phyloP scores from a whole-genome alignment of 1,139 yeast genomes.

The Scheffersomyces segobiensis region DNA sequence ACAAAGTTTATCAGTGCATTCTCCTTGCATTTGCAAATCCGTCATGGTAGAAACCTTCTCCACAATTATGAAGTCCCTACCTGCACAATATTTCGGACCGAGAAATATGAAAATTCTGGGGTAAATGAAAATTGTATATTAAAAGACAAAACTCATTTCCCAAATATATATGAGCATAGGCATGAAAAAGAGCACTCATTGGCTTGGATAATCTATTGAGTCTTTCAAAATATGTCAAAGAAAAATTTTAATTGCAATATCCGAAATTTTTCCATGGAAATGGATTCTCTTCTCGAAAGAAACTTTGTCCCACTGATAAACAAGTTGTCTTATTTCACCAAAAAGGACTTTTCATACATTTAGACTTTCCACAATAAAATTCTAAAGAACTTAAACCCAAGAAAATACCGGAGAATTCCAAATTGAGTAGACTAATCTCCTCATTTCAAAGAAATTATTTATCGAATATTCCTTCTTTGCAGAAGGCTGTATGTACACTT shows the following conservation, averaged over 20 bases:
- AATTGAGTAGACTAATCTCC: no score
- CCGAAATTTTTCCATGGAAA: not conserved
- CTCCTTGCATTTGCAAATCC: not conserved
- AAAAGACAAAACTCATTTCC: not conserved
- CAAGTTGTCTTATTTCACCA: not conserved
- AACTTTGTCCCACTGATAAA: not conserved
- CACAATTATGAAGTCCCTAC: not conserved
- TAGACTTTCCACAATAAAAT: not conserved
- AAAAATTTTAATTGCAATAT: no score
- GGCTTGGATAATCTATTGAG: no score
- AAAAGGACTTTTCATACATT: not conserved
- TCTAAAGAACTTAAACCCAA: not conserved
- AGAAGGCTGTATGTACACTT: no score
- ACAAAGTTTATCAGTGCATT: not conserved
- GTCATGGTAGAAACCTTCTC: not conserved
- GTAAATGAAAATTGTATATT: not conserved
- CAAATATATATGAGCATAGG: no score
- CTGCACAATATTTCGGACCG: not conserved
- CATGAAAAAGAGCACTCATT: no score
- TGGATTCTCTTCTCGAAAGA: not conserved
- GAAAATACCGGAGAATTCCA: not conserved
- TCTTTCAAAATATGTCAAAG: no score
- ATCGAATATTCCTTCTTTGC: no score
- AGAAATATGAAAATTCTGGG: not conserved
- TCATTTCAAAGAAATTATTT: no score